Evolutionary conservation across 768 basidiomycete species (phyloP), one percentile per base, ranked within the genome.

Genomic region (Austroboletus festivus): DNA sequence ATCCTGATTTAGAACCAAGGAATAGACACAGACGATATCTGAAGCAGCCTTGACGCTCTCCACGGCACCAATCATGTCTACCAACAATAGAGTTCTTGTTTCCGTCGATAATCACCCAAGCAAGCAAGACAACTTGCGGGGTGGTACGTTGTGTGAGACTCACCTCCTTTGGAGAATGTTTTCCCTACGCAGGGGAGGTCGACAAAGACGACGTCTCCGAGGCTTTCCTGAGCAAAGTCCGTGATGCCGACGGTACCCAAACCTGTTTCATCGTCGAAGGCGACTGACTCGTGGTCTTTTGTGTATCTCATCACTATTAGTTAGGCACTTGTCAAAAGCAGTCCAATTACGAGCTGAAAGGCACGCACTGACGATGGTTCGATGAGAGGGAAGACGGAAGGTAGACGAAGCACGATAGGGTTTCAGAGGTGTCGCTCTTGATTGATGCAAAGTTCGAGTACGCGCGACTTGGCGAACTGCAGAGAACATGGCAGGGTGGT

Each of bases 201-300:
- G 42, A 98, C 93, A 71, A 90, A 99, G 40, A 98, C 96, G 44
- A 98, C 92, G 66, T 99, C 96, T 28, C 96, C 96, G 3, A 99
- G 78, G 28, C 85, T 83, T 42, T 83, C 77, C 67, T 97, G 93
- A 2, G 96, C 96, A 63, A 96, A 88, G 63, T 95, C 74, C 15
- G 96, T 97, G 63, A 99, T 89, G 38, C 82, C 80, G 38, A 98
- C 76, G 9, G 79, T 85, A 31, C 92, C 95, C 23, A 93, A 56
- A 31, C 83, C 82, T 18, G 87, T 87, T 34, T 71, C 63, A 48
- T 87, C 80, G 65, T 99, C 93, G 64, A 82, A 90, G 30, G 74
- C 69, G 49, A 97, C 77, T 46, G 83, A 80, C 73, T 99, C 95
- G 68, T 99, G 95, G 50, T 94, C 93, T 38, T 68, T 69, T 1